A percentile compares a stretch with the other conserved stretches of the same genome.
Conservation (phyloP, 2,329 filamentous ascomycete species). For the Aspergillus calidoustus region DNA sequence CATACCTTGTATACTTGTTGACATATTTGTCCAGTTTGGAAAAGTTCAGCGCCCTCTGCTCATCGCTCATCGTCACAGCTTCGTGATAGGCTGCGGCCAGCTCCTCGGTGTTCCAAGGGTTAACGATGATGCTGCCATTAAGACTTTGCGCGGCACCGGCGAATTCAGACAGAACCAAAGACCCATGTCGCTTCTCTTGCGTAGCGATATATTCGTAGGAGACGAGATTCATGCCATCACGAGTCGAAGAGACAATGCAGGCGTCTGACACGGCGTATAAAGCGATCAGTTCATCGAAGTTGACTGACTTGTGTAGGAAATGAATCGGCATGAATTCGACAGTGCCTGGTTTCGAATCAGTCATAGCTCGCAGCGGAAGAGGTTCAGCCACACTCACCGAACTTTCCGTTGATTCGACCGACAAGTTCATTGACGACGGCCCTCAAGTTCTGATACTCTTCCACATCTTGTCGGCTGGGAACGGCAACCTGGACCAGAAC, state of each 20-base stretch:
- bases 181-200: slow-evolving; percentile 86
- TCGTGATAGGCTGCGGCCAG: slow-evolving; percentile 91
- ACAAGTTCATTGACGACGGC: slow-evolving; percentile 97
- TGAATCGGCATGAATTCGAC: slow-evolving; percentile 99
- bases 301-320: slow-evolving; percentile 95
- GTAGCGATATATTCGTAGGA: slow-evolving; percentile 98
- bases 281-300: slow-evolving; percentile 91
- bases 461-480: slow-evolving; percentile 91
- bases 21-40: slow-evolving; percentile 93
- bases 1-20: slow-evolving; percentile 87
- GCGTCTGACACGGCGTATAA: slow-evolving; percentile 92
- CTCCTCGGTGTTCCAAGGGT: slow-evolving; percentile 98
- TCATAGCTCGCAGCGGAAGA: neutral
- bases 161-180: slow-evolving; percentile 95
- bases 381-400: slow-evolving; percentile 21
- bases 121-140: slow-evolving; percentile 91
- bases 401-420: slow-evolving; percentile 90
- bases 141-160: slow-evolving; percentile 93
- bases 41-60: slow-evolving; percentile 85
- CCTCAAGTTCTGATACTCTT: slow-evolving; percentile 95
- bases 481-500: slow-evolving; percentile 96
- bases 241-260: slow-evolving; percentile 91
- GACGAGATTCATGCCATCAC: slow-evolving; percentile 98
- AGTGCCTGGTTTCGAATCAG: slow-evolving; percentile 61
- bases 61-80: slow-evolving; percentile 93